Base-by-base conservation (phyloP, 331 rosid genomes). In the Ulmus americana region DNA sequence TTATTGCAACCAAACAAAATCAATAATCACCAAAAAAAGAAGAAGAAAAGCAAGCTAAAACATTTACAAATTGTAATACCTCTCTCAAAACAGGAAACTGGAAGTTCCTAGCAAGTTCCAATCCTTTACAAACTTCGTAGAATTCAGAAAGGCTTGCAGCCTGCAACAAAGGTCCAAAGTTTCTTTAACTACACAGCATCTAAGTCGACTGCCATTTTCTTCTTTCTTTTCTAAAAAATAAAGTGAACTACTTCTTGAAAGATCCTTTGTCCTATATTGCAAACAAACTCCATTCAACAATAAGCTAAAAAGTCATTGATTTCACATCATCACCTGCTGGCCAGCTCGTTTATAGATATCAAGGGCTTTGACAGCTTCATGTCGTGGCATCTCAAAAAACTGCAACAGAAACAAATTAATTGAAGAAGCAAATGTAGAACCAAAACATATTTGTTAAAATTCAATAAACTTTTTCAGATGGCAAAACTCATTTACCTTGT, bases 321-420 rank as follows among this genome's bases (percentile, higher is more conserved):
- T 46, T 43, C 10, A 40, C 11, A 62, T 53, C 39, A 63, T 59
- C 74, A 94, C 99, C 99, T 94, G 99, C 83, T 94, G 99, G 45
- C 99, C 99, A 74, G 99, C 99, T 64, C 95, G 87, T 72, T 82
- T 94, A 72, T 94, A 94, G 73, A 92, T 87, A 56, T 94, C 97
- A 41, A 94, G 91, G 70, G 99, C 97, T 75, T 65, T 90, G 55
- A 87, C 65, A 66, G 99, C 99, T 83, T 94, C 99, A 75, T 94
- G 99, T 79, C 87, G 82, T n/a, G 99, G 99, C 99, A 94, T 94
- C 85, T 94, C 99, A 78, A 94, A 94, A 78, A 94, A 94, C 99
- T 94, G 82, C 71, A 74, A 67, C 45, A 56, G 67, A 61, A 58
- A 16, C 39, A 70, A 6, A 43, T 59, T 45, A 54, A 50, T 11